Base-by-base conservation (phyloP, 2,329 filamentous ascomycete species). In the Aspergillus tanneri region DNA sequence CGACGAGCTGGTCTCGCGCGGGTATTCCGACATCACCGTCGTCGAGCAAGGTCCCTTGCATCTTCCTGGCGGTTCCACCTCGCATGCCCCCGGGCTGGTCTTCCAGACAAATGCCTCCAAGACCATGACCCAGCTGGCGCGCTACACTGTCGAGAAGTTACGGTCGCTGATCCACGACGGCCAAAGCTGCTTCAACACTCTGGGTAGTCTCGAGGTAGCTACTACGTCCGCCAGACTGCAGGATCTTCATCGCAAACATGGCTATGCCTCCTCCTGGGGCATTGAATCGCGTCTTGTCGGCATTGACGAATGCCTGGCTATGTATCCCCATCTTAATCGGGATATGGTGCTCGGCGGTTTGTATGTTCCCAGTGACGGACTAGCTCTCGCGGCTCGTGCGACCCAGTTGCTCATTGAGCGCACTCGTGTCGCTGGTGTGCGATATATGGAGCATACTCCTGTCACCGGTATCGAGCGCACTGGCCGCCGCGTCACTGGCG, bases 41-140 rank as follows among this genome's bases (percentile, higher is more conserved):
- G 68, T 85, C 53, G 82, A 85, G 54, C 82, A 85, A 63, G 82
- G 82, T 0, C 82, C 82, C 2, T 63, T 85, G 54, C 68, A 73
- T 49, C 78, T 85, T 75, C 82, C 82, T 0, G 82, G 83, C 21
- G 82, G 82, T 36, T 85, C 83, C 22, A 85, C 83, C 5, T 85
- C 82, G 5, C 82, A 85, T 54, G 82, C 82, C 4, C 82, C 82
- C 0, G 82, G 82, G 0, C 72, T 85, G 3, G 82, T 85, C 0
- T 85, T 84, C 57, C 82, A 85, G 60, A 84, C 80, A 6, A 84
- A 79, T 3, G 50, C 60, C 0, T 65, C 61, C 0, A 67, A 66
- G 42, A 66, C 64, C 4, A 66, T 85, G 79, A 82, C 76, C 4
- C 63, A 72, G 3, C 76, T 85, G 43, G 83, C 82, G 2, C 74